A percentile compares a stretch with the other conserved stretches of the same genome.
Evolutionary conservation across 495 filamentous ascomycete genomes (phyloP).

Genomic region (Geopyxis carbonaria): DNA sequence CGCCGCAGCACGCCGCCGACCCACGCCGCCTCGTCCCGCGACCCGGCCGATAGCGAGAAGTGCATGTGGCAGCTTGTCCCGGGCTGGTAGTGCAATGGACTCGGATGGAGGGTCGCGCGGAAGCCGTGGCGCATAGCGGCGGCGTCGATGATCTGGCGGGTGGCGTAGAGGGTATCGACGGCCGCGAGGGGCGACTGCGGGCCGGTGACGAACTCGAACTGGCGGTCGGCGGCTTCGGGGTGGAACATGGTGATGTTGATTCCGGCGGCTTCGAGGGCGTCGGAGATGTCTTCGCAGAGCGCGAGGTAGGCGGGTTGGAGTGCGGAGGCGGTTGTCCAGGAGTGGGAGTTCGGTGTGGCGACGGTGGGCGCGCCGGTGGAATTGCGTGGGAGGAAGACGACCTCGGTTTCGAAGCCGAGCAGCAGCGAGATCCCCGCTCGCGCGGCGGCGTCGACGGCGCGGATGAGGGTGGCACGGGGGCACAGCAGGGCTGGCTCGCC

Average conservation of each 20-base stretch:
- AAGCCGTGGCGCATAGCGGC: slow-evolving; percentile 42
- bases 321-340: slow-evolving; percentile 42
- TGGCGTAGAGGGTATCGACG: slow-evolving; percentile 54
- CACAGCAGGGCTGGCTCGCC: slow-evolving; percentile 34
- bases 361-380: slow-evolving; percentile 22
- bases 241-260: slow-evolving; percentile 63
- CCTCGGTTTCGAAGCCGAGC: slow-evolving; percentile 70
- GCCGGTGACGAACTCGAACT: slow-evolving; percentile 66
- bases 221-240: slow-evolving; percentile 53
- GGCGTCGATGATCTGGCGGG: slow-evolving; percentile 48
- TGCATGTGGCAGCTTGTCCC: slow-evolving; percentile 56
- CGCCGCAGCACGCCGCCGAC: slow-evolving; percentile 51
- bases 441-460: slow-evolving; percentile 31
- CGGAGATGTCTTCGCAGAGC: slow-evolving; percentile 45
- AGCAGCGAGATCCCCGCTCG: slow-evolving; percentile 35
- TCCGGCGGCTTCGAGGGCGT: slow-evolving; percentile 38
- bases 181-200: slow-evolving; percentile 47
- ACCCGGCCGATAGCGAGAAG: slow-evolving; percentile 36
- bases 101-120: slow-evolving; percentile 62
- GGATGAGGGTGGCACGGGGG: slow-evolving; percentile 40
- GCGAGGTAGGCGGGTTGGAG: slow-evolving; percentile 39
- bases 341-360: slow-evolving; percentile 36
- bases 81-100: slow-evolving; percentile 40
- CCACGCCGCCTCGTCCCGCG: slow-evolving; percentile 35
- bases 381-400: slow-evolving; percentile 43